A percentile compares a stretch with the other conserved stretches of the same genome.
Conservation (phyloP, 306 rosid genomes). For the Luffa aegyptiaca region DNA sequence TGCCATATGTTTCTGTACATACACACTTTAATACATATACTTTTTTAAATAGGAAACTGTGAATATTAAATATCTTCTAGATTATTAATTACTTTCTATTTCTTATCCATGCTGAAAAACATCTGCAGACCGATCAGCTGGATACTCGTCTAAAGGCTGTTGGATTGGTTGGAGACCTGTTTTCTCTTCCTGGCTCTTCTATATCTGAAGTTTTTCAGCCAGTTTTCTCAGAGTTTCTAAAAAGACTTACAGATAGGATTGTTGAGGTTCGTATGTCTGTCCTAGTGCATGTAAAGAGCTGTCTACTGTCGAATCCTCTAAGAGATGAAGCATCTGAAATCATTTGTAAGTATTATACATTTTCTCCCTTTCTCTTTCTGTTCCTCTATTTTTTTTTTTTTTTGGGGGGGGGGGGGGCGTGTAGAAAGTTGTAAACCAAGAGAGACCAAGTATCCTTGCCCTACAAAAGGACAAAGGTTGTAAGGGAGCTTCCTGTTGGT, state of each 20-base stretch:
- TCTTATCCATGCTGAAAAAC: background rate
- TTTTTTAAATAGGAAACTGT: background rate
- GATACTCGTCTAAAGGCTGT: conserved; percentile 89
- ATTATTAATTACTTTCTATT: background rate
- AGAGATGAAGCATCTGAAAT: conserved; percentile 78
- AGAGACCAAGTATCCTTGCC: background rate
- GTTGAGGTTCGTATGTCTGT: conserved; percentile 87
- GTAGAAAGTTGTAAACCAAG: background rate
- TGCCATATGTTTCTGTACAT: background rate
- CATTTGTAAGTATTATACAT: conserved; percentile 42
- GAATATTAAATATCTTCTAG: background rate
- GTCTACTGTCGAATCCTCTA: conserved; percentile 65
- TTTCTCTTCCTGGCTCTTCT: conserved; percentile 62
- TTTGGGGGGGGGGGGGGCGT: background rate
- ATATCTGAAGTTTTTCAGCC: conserved; percentile 84
- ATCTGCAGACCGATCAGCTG: conserved; percentile 81
- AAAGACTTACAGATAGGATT: conserved; percentile 87
- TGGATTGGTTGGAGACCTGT: conserved; percentile 82
- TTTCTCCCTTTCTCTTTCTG: background rate
- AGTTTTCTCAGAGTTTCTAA: conserved; percentile 79
- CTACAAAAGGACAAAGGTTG: background rate
- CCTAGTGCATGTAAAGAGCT: conserved; percentile 72
- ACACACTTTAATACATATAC: background rate
- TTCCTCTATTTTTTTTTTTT: background rate
- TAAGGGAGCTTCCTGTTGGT: background rate